A percentile compares a stretch with the other conserved stretches of the same genome.
Evolutionary conservation across 768 basidiomycete genomes (phyloP).

Genomic region (Galerina marginata): DNA sequence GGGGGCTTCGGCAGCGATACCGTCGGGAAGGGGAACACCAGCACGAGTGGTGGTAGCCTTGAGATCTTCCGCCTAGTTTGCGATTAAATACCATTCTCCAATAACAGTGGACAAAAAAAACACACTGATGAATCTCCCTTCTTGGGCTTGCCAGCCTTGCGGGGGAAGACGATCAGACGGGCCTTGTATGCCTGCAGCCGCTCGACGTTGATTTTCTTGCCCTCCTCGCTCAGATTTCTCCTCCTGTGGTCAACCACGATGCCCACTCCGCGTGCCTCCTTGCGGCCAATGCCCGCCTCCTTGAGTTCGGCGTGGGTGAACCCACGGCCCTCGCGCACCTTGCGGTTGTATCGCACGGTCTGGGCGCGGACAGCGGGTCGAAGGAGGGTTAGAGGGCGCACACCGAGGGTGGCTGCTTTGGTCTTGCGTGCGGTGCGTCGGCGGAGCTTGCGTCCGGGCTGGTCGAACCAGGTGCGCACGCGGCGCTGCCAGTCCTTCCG

Average conservation of each 20-base stretch:
- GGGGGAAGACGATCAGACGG: conserved; percentile 95
- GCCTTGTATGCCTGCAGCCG: conserved; percentile 92
- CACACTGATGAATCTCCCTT: conserved; percentile 91
- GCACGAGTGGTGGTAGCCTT: conserved; percentile 75
- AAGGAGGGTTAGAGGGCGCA: conserved; percentile 88
- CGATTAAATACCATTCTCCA: conserved; percentile 4
- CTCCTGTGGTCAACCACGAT: conserved; percentile 97
- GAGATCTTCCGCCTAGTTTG: conserved; percentile 78
- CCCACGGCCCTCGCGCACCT: conserved; percentile 94
- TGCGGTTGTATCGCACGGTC: conserved; percentile 97
- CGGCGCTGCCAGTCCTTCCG: conserved; percentile 99
- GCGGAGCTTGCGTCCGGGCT: conserved; percentile 96
- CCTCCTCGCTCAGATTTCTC: conserved; percentile 96
- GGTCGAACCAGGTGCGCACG: conserved; percentile 98
- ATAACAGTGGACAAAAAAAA: conserved; percentile 19
- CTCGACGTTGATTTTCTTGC: conserved; percentile 93
- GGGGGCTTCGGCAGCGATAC: conserved; percentile 78
- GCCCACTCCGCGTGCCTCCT: conserved; percentile 91
- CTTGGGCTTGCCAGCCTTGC: conserved; percentile 94
- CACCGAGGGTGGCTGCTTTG: conserved; percentile 90
- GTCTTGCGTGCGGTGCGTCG: conserved; percentile 90
- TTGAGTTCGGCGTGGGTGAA: conserved; percentile 95
- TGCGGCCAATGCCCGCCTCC: conserved; percentile 92
- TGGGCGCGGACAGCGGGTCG: conserved; percentile 97
- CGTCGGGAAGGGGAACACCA: conserved; percentile 67